Evolutionary conservation across 2,329 filamentous ascomycete genomes (phyloP), one percentile per base, ranked within the genome.

Genomic region (Aschersonia sp.): DNA sequence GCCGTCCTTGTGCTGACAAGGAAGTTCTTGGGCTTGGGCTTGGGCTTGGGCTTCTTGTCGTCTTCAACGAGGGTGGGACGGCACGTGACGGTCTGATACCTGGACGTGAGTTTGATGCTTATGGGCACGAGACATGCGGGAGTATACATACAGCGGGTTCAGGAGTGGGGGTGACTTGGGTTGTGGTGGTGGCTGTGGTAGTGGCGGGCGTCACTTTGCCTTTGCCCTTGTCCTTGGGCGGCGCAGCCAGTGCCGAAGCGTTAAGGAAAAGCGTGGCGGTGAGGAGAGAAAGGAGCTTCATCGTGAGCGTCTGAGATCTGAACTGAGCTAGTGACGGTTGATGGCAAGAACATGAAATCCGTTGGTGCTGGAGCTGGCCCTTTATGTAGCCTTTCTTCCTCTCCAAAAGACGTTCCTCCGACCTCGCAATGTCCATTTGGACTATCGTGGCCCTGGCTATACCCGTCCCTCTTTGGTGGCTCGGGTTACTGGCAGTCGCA

Each of bases 271-370:
- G 32, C 22, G 33, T 4, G 29, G 32, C 29, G 29, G 30, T 22
- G 14, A 47, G 29, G 30, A 45, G 14, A 39, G 30, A 11, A 22
- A 51, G 44, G 42, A 46, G 37, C 49, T 48, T 48, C 44, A 51
- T 48, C 43, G 43, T 48, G 46, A 22, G 8, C 11, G 5, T 10
- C 40, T 46, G 11, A 35, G 22, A 37, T 32, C 22, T 37, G 44
- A 46, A 46, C 10, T 35, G 11, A 32, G 44, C 22, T 22, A 22
- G 22, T 22, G 22, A 22, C 4, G 33, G 33, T 37, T 37, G 33
- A 37, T 37, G 4, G 2, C 2, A 2, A 8, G 4, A 4, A 37
- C 4, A 37, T 7, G 33, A 37, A 8, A 8, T 7, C 33, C 2
- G 33, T 37, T 7, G 7, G 7, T 7, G 33, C 33, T 37, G 7